Conservation (phyloP, 2,329 filamentous ascomycete genomes). For the Fusarium nurragi region DNA sequence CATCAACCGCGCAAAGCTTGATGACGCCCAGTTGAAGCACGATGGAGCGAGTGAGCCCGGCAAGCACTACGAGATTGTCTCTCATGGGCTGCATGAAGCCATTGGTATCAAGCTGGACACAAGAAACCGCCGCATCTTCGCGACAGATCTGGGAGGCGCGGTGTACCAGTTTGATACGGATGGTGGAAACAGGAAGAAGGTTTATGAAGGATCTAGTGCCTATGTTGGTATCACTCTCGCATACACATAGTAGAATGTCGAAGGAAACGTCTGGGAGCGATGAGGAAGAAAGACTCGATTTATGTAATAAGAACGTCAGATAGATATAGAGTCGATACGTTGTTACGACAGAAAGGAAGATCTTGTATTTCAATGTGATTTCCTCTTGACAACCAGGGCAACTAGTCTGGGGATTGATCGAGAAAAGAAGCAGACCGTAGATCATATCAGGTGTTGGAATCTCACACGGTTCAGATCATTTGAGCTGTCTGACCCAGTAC, state of each 20-base stretch:
- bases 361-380: too few relatives aligned
- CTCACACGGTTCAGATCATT: too few relatives aligned
- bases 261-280: too few relatives aligned
- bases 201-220: neutral
- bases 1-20: neutral
- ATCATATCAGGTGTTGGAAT: too few relatives aligned
- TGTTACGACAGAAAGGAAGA: too few relatives aligned
- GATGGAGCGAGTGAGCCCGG: neutral
- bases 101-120: neutral
- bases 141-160: neutral
- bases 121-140: neutral
- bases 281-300: too few relatives aligned
- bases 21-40: accelerated
- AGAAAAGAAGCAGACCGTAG: too few relatives aligned
- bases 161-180: conserved; percentile 11
- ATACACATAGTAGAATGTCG: neutral
- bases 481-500: too few relatives aligned
- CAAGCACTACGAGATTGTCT: neutral
- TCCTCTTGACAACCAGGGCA: too few relatives aligned
- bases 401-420: too few relatives aligned
- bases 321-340: too few relatives aligned
- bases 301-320: too few relatives aligned
- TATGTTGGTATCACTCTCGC: neutral
- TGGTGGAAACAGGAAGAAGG: neutral
- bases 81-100: neutral